Percentiles rank a stretch among this genome's conserved stretches.
phyloP scores from a whole-genome alignment of 805 yeast species.

The Kazachstania psychrophila region DNA sequence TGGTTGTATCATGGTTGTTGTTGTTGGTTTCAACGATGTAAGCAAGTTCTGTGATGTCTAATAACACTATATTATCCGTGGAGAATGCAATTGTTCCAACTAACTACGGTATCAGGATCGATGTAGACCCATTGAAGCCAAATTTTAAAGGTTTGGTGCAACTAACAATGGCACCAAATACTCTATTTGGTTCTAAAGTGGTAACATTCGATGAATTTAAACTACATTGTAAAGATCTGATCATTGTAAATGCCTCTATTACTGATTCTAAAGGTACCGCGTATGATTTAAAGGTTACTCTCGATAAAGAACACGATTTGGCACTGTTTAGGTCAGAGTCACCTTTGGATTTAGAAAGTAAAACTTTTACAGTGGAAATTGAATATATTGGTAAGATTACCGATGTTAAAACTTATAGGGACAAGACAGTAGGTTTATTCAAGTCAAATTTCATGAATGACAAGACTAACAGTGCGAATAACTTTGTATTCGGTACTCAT shows the following conservation, averaged over 20 bases:
- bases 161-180: slow-evolving; percentile 6
- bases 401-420: slow-evolving; percentile 42
- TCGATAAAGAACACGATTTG: slow-evolving; percentile 11
- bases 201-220: slow-evolving; percentile 6
- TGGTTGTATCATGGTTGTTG: too few relatives aligned
- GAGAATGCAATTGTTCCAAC: slow-evolving; percentile 23
- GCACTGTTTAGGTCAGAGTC: slow-evolving; percentile 5
- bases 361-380: slow-evolving; percentile 13
- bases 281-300: slow-evolving; percentile 16
- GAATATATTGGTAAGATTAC: slow-evolving; percentile 45
- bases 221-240: slow-evolving; percentile 26
- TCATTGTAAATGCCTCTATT: slow-evolving; percentile 34
- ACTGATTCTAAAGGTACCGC: slow-evolving; percentile 29
- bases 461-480: slow-evolving; percentile 39
- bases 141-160: slow-evolving; percentile 36
- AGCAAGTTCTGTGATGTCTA: too few relatives aligned
- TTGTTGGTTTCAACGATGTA: too few relatives aligned
- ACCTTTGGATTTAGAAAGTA: too few relatives aligned
- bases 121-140: slow-evolving; percentile 36
- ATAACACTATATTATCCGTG: slow-evolving; percentile 17
- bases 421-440: slow-evolving; percentile 55
- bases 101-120: slow-evolving; percentile 32
- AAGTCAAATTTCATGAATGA: slow-evolving; percentile 54
- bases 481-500: slow-evolving; percentile 57
- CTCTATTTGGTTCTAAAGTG: background rate